Base-by-base conservation (phyloP, 2,329 filamentous ascomycete genomes). In the Colletotrichum lini region DNA sequence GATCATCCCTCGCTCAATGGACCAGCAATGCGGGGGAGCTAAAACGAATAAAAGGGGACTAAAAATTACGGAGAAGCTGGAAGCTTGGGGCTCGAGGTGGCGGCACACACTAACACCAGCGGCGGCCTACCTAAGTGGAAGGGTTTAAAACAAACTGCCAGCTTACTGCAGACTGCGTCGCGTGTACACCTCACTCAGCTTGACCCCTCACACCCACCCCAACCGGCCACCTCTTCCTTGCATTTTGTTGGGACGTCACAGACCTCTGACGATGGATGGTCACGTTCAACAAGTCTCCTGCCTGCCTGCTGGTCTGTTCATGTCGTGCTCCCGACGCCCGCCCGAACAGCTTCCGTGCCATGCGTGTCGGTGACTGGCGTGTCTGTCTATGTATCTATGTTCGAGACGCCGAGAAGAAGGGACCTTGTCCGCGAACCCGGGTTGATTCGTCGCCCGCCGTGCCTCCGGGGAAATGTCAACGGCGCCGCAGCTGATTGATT, bases 191-290 rank as follows among this genome's bases (percentile, higher is more conserved):
- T n/a, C n/a, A n/a, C 30, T 45, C 42, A 16, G 44, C 12, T 52
- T 18, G 18, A 71, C 68, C 68, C 68, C 68, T 71, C 68, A 71
- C 44, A 26, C 26, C 4, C 26, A 26, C 26, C 67, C 67, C 67
- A 70, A 70, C 67, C 67, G 35, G 45, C 53, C 26, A 16, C 40
- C 58, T 50, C 26, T 26, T 50, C 47, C 57, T 40, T 70, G 67
- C 68, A 71, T 71, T 71, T 71, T 71, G 68, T 71, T 71, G 68
- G 68, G 64, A 52, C 64, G 64, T 67, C 38, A 53, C 52, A 54
- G 68, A 50, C 30, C 45, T 60, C 44, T 4, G n/a, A n/a, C 21
- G 15, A 15, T 38, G 13, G 45, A 26, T 26, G 26, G 26, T 18
- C 15, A 26, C 10, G 47, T 70, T 70, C 67, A 70, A 70, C 67